A percentile compares a stretch with the other conserved stretches of the same genome.
Conservation (phyloP, 2,329 filamentous ascomycete species). For the Aspergillus novofumigatus region DNA sequence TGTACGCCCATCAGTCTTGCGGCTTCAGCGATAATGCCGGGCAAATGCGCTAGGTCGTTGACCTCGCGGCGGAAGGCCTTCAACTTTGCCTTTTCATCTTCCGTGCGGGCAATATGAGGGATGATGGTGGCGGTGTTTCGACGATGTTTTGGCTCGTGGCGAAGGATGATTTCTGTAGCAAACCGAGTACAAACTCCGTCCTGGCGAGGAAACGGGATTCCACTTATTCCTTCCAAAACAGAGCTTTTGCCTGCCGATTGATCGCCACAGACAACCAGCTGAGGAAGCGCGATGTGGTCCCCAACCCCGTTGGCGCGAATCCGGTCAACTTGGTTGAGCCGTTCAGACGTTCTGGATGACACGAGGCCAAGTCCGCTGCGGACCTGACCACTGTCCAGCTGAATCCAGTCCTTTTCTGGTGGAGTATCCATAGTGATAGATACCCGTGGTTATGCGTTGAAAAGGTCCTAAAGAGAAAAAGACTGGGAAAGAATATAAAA, state of each 20-base stretch:
- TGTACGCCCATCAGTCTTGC: neutral
- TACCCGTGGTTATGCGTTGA: too few relatives aligned
- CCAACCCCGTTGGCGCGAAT: slow-evolving; percentile 50
- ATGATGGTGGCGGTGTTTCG: slow-evolving; percentile 7
- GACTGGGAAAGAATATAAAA: too few relatives aligned
- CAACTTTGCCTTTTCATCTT: slow-evolving; percentile 8
- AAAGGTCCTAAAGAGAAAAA: too few relatives aligned
- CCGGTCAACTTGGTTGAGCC: slow-evolving; percentile 53
- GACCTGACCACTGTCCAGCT: too few relatives aligned
- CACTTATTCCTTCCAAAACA: slow-evolving; percentile 55
- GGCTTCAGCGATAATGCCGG: slow-evolving; percentile 10
- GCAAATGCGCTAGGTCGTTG: slow-evolving; percentile 9
- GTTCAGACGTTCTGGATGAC: slow-evolving; percentile 10
- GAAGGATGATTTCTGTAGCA: slow-evolving; percentile 56
- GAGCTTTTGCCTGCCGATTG: slow-evolving; percentile 62
- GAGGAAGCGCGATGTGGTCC: slow-evolving; percentile 50
- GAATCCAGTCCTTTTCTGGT: too few relatives aligned
- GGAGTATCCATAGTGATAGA: too few relatives aligned
- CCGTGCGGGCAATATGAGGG: slow-evolving; percentile 6
- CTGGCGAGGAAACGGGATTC: slow-evolving; percentile 57
- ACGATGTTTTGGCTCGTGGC: slow-evolving; percentile 2
- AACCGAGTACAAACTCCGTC: slow-evolving; percentile 60
- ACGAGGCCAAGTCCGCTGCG: slow-evolving; percentile 4
- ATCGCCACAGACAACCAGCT: slow-evolving; percentile 61
- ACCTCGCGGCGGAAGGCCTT: slow-evolving; percentile 6